Percentiles rank a stretch among this genome's conserved stretches.
These are phyloP conservation scores for Chlorella sp. DNA, from an alignment of 139 green algal species.

Conservation along the genomic window DNA sequence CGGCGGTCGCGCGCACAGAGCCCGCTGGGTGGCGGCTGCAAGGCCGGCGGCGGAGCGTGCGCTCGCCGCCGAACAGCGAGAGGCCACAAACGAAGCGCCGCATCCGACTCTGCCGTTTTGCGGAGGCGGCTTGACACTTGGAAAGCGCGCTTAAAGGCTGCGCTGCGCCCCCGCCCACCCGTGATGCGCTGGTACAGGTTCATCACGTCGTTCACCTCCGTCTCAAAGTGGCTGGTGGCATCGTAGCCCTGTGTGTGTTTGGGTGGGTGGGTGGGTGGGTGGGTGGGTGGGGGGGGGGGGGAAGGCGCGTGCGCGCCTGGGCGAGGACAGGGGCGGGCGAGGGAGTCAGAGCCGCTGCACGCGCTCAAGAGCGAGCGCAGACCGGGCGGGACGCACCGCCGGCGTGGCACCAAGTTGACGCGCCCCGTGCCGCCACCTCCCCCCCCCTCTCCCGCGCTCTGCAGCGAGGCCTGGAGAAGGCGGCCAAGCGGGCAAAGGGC, in stretches of 20 bases:
- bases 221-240: constrained; percentile 98
- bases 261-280: no score
- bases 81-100: no score
- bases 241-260: constrained; percentile 97
- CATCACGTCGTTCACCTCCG: constrained; percentile 94
- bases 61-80: background rate
- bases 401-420: no score
- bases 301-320: constrained; percentile 41
- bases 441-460: no score
- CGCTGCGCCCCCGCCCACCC: constrained; percentile 24
- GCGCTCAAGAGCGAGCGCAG: no score
- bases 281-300: background rate
- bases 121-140: background rate
- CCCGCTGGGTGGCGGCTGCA: background rate
- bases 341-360: no score
- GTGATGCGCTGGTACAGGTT: constrained; percentile 97
- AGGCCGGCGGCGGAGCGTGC: background rate
- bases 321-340: constrained; percentile 38
- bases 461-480: constrained; percentile 12
- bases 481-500: constrained; percentile 10
- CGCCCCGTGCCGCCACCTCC: no score
- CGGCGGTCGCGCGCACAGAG: no score
- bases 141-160: background rate
- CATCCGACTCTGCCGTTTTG: background rate
- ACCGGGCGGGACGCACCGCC: no score